Base-by-base conservation (phyloP, 2,329 filamentous ascomycete species). In the Neofusicoccum laricinum region DNA sequence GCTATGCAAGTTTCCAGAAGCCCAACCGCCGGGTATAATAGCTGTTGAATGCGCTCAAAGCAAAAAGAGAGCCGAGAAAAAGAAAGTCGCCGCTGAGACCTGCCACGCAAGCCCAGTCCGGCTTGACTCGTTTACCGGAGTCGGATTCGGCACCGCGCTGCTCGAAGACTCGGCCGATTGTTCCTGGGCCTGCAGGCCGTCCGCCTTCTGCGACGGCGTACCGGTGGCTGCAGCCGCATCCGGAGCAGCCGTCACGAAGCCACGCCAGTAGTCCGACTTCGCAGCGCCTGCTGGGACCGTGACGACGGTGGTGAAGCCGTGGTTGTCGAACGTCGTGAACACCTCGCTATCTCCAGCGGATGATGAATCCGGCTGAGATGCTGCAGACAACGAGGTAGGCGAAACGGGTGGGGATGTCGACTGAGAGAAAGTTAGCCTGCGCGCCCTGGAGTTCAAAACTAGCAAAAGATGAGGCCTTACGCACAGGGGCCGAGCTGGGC, bases 401-500 rank as follows among this genome's bases (percentile, higher is more conserved):
- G 72, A 84, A 74, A 70, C 81, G 73, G 71, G 76, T 75, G 69
- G 85, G 84, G 74, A 84, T 72, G 77, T 81, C 74, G 75, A 78
- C 82, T 86, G 72, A 43, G 15, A 69, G 71, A 59, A 73, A 61
- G 72, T 71, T 61, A 69, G 65, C 66, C 62, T 57, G n/a, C 41
- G 21, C 50, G 17, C 14, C 21, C 7, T 30, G 21, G 21, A 5
- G 0, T 14, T 34, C 15, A 46, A 53, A 45, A 53, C 15, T 46
- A 50, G 48, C 40, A 59, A 17, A 62, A 48, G n/a, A 58, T 50
- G 66, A 69, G 84, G 82, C 76, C 87, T 85, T 86, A 88, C 86
- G 86, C 81, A 87, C 85, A 81, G 84, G 82, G 72, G 86, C 86
- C 80, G 87, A 86, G 78, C 84, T 86, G 69, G 87, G 85, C 73